Base-by-base conservation (phyloP, 192 early-diverging fungal genomes). In the Rhizophagus prolifer region DNA sequence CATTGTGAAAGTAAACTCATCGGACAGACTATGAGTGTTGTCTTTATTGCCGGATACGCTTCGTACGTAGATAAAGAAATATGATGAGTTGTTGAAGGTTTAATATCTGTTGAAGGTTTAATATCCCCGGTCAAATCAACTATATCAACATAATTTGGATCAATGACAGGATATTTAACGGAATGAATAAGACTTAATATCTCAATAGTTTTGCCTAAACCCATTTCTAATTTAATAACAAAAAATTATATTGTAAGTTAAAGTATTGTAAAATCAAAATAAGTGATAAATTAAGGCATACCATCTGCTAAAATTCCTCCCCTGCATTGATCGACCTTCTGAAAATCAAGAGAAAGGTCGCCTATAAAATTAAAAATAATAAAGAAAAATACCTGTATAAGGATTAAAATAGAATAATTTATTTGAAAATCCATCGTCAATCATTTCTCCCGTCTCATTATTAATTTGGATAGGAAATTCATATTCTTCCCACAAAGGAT, bases 191-290 rank as follows among this genome's bases (percentile, higher is more conserved):
- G 78, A 62, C 85, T 86, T 12, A 89, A 77, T 47, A 86, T 88
- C 58, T 89, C 88, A 28, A 89, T 89, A 25, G 88, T 89, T 78
- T 89, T 89, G 2, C 88, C 88, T 7, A 89, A 62, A 1, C 88
- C 88, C 88, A 89, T 89, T 73, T 82, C 50, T 54, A 54, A 54
- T 54, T 19, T n/a, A n/a, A 19, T 54, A 13, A 19, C 14, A 21
- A 54, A 21, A 54, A 21, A 4, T 21, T 19, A 54, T 21, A 54
- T 54, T 21, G 19, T 54, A 21, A 54, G 50, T 3, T 21, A 21
- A 54, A 21, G 1, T 12, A 12, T 44, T 54, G 19, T 19, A 21
- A 54, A n/a, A n/a, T 21, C 6, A 4, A 21, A 21, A 54, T 6
- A 54, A 21, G 16, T 7, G 4, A 54, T 19, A 21, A 19, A 0